Evolutionary conservation across 2,329 filamentous ascomycete genomes (phyloP).

Genomic region (Monosporascus sp.): DNA sequence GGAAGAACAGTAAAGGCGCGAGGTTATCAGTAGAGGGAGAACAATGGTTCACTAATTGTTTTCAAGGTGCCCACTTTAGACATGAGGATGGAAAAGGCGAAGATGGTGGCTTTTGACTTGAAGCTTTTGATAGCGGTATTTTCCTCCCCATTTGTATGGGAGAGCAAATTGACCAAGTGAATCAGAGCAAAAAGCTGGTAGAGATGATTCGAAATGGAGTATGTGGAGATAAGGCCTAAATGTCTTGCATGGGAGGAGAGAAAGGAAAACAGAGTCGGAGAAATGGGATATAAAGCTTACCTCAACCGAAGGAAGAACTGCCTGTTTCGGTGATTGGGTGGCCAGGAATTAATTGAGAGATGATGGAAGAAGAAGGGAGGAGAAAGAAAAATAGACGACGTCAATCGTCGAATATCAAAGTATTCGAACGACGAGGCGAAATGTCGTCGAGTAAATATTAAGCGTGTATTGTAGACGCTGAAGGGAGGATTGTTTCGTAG

Average conservation of each 20-base stretch:
- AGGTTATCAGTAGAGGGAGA: not conserved
- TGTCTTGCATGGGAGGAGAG: not conserved
- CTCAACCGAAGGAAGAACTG: not conserved
- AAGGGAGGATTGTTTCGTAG: not conserved
- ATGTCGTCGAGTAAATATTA: not conserved
- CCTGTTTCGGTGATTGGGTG: not conserved
- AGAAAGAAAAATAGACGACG: not conserved
- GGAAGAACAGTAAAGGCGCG: not conserved
- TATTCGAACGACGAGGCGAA: not conserved
- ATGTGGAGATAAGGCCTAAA: too few species aligned
- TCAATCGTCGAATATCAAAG: not conserved
- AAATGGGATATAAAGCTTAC: not conserved
- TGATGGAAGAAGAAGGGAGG: not conserved
- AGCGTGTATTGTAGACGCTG: not conserved
- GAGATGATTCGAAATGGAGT: too few species aligned
- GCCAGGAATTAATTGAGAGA: not conserved
- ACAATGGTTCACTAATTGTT: not conserved
- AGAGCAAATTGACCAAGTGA: too few species aligned
- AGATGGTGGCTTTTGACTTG: not conserved
- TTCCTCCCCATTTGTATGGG: not conserved
- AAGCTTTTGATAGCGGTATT: not conserved
- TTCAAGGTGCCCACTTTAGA: not conserved
- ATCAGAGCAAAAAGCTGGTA: too few species aligned
- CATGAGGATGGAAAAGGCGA: not conserved
- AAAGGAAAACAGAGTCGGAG: not conserved